Base-by-base conservation (phyloP, 192 early-diverging fungal genomes). In the Anaeromyces robustus region DNA sequence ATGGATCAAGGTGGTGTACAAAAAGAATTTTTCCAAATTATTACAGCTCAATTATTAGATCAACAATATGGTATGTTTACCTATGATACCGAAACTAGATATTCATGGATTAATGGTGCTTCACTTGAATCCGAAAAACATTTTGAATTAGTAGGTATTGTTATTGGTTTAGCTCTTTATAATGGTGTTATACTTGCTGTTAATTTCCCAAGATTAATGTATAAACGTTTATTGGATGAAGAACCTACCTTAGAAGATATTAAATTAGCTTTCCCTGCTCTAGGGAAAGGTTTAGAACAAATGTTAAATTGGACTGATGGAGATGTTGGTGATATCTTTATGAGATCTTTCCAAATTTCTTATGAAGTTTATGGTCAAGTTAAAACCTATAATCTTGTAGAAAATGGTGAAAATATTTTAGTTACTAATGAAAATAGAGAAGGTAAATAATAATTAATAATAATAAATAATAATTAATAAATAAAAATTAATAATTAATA, bases 1-100 rank as follows among this genome's bases (percentile, higher is more conserved):
- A 92, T 94, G 88, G 96, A 98, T 81, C 94, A 95, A 88, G 96
- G 96, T 80, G 97, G 97, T 31, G 95, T 98, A 26, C 96, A 96
- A 59, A 98, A 98, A 85, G 97, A 98, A 85, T 95, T 95, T 84
- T 96, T 96, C 83, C 92, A 94, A 77, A 88, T 92, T 29, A 80
- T 98, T 59, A 83, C 97, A 34, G 88, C 88, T 29, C 85, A 90
- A 81, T 87, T 97, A 32, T 83, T 98, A 83, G 87, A 92, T 77
- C 90, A 92, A 0, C 84, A 88, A n/a, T 87, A 89, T 82, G 95
- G 95, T 2, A 85, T 96, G 81, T 98, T 97, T 87, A 86, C 82
- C 79, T 87, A 87, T 77, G 88, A 91, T 78, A 81, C 84, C 7
- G 86, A 89, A n/a, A 94, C 92, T 2, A 89, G 90, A 34, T 85